Conservation (phyloP, 805 yeast species). For the Hanseniaspora pseudoguilliermondii region DNA sequence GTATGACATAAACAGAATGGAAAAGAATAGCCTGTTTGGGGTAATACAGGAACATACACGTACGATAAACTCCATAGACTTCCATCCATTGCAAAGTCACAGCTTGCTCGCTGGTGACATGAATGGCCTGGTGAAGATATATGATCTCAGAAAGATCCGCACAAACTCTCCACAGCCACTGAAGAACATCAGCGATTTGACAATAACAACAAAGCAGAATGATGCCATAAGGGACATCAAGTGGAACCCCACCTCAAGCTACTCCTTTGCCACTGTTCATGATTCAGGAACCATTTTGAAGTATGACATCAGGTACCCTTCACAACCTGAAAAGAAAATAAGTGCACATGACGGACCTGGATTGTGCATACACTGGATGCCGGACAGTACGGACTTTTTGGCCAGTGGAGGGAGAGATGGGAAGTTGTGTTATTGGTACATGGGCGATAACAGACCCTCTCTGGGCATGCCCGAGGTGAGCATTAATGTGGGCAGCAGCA, state of each 20-base stretch:
- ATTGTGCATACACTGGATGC: constrained; percentile 77
- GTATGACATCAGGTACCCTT: constrained; percentile 70
- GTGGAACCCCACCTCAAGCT: constrained; percentile 35
- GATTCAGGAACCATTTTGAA: constrained; percentile 81
- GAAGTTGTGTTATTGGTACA: constrained; percentile 27
- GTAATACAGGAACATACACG: constrained; percentile 25
- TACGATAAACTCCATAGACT: constrained; percentile 28
- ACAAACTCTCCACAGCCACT: constrained; percentile 29
- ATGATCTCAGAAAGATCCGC: constrained; percentile 50
- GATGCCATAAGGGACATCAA: constrained; percentile 56
- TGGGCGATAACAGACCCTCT: constrained; percentile 20
- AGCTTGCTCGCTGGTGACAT: constrained; percentile 54
- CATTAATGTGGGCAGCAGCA: constrained; percentile 63
- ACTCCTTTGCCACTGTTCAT: constrained; percentile 62
- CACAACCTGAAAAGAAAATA: constrained; percentile 51
- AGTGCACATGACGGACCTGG: constrained; percentile 92
- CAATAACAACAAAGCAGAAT: constrained; percentile 37
- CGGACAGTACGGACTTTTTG: constrained; percentile 54
- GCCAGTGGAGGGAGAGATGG: constrained; percentile 91
- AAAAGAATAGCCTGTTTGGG: constrained; percentile 18
- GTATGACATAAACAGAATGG: constrained; percentile 24
- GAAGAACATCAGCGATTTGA: constrained; percentile 22
- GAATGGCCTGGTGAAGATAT: constrained; percentile 62
- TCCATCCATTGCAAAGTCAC: constrained; percentile 25
- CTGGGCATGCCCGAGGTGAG: constrained; percentile 49